A percentile compares a stretch with the other conserved stretches of the same genome.
These are phyloP conservation scores for Cryptosporidium baileyi DNA, from an alignment of 169 alveolate species.

Conservation along the genomic window DNA sequence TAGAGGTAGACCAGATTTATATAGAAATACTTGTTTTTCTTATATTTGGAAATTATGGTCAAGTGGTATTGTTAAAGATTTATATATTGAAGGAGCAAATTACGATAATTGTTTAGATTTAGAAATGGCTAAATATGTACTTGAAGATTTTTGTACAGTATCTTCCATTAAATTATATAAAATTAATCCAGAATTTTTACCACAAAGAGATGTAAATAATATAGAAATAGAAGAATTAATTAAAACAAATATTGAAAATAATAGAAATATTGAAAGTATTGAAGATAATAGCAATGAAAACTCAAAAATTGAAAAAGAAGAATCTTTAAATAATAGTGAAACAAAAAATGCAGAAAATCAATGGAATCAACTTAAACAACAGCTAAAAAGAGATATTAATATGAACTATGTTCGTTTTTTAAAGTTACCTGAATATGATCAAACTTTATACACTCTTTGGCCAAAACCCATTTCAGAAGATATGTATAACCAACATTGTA, in stretches of 20 bases:
- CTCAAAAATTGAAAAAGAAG: neutral
- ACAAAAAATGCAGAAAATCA: slow-evolving; percentile 15
- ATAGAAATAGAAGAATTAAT: neutral
- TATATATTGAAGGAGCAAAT: slow-evolving; percentile 40
- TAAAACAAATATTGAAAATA: neutral
- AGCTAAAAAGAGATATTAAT: slow-evolving; percentile 22
- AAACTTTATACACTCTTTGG: slow-evolving; percentile 46
- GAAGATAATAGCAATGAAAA: neutral
- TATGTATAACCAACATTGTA: slow-evolving; percentile 7
- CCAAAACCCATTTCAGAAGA: slow-evolving; percentile 20
- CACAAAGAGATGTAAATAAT: slow-evolving; percentile 21
- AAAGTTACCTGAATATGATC: slow-evolving; percentile 42
- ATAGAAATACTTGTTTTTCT: slow-evolving; percentile 42
- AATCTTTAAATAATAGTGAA: neutral
- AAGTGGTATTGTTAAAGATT: slow-evolving; percentile 1
- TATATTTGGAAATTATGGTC: slow-evolving; percentile 30
- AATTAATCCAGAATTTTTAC: neutral
- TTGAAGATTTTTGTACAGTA: slow-evolving; percentile 53
- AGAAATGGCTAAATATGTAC: slow-evolving; percentile 47
- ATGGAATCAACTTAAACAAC: slow-evolving; percentile 45
- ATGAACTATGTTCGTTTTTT: slow-evolving; percentile 48
- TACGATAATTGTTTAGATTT: neutral
- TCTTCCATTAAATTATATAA: slow-evolving; percentile 17
- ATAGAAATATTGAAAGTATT: neutral
- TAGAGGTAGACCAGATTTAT: slow-evolving; percentile 49